phyloP scores from a whole-genome alignment of 805 yeast species.

The Ogataea philodendri region DNA sequence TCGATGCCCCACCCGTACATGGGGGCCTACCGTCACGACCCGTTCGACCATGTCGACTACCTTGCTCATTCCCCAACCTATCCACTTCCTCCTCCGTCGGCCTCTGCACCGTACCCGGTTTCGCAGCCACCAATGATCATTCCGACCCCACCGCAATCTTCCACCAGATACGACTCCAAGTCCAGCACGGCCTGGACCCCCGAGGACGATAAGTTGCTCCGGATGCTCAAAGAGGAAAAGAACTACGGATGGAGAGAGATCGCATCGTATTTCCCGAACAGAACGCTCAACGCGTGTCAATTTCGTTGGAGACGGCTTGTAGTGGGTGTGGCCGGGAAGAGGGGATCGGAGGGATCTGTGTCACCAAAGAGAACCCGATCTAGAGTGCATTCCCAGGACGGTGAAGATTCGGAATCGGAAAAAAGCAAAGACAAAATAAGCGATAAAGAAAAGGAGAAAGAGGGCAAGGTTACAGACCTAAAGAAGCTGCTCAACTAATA shows the following conservation, averaged over 20 bases:
- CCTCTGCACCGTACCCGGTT: slow-evolving; percentile 1
- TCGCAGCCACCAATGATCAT: slow-evolving; percentile 1
- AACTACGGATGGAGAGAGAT: slow-evolving; percentile 90
- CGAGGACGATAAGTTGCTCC: slow-evolving; percentile 65
- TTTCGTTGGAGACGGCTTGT: slow-evolving; percentile 79
- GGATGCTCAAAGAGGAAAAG: slow-evolving; percentile 77
- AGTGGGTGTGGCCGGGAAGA: slow-evolving; percentile 33
- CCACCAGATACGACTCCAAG: slow-evolving; percentile 16
- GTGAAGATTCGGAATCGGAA: slow-evolving; percentile 1
- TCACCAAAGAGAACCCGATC: slow-evolving; percentile 6
- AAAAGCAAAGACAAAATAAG: not conserved
- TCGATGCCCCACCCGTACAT: slow-evolving; percentile 2
- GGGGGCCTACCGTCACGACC: slow-evolving; percentile 4
- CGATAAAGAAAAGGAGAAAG: slow-evolving; percentile 2
- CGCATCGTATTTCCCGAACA: slow-evolving; percentile 68
- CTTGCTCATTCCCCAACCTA: not conserved
- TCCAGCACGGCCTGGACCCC: slow-evolving; percentile 68
- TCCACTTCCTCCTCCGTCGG: slow-evolving; percentile 1
- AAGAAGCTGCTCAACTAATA: slow-evolving; percentile 8
- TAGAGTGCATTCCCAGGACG: slow-evolving; percentile 1
- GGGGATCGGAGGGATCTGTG: slow-evolving; percentile 1
- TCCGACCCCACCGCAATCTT: not conserved
- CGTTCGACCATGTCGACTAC: not conserved
- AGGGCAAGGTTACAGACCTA: slow-evolving; percentile 6
- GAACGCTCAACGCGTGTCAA: slow-evolving; percentile 89